phyloP scores from a whole-genome alignment of 768 basidiomycete species.

The Leccinum ochraceum region DNA sequence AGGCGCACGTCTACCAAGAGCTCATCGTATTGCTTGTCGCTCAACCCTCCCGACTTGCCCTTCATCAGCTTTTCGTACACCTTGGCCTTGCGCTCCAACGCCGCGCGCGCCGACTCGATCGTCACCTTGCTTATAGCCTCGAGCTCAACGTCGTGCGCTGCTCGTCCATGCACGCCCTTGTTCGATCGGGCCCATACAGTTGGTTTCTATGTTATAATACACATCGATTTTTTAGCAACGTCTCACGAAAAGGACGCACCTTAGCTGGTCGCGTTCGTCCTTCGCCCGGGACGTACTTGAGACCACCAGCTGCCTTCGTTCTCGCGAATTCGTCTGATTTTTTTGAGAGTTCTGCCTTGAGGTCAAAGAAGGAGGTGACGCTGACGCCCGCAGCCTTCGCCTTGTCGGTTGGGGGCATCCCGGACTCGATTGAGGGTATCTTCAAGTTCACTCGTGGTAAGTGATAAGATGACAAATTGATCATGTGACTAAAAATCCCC shows the following conservation, averaged over 20 bases:
- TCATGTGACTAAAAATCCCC: constrained; percentile 15
- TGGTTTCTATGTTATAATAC: constrained; percentile 55
- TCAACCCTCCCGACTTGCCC: constrained; percentile 78
- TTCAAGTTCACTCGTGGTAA: neutral
- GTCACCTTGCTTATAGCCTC: constrained; percentile 71
- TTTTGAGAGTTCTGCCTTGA: constrained; percentile 59
- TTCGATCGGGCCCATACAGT: constrained; percentile 77
- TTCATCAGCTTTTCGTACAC: constrained; percentile 78
- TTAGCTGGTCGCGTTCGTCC: constrained; percentile 65
- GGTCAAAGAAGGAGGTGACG: constrained; percentile 77
- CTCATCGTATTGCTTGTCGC: constrained; percentile 68
- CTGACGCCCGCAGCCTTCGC: constrained; percentile 70
- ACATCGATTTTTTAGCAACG: neutral
- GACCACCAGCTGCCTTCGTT: constrained; percentile 58
- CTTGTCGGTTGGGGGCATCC: constrained; percentile 52
- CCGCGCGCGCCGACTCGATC: constrained; percentile 68
- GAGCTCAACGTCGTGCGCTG: constrained; percentile 66
- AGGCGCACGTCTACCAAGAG: constrained; percentile 75
- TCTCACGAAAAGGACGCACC: constrained; percentile 38
- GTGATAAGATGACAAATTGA: neutral
- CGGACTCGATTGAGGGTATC: constrained; percentile 10
- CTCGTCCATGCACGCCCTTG: constrained; percentile 67
- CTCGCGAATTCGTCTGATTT: constrained; percentile 61
- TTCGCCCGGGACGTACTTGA: constrained; percentile 55
- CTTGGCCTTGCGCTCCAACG: constrained; percentile 74